Conservation (phyloP, 768 basidiomycete species). For the Boletus speciosus region DNA sequence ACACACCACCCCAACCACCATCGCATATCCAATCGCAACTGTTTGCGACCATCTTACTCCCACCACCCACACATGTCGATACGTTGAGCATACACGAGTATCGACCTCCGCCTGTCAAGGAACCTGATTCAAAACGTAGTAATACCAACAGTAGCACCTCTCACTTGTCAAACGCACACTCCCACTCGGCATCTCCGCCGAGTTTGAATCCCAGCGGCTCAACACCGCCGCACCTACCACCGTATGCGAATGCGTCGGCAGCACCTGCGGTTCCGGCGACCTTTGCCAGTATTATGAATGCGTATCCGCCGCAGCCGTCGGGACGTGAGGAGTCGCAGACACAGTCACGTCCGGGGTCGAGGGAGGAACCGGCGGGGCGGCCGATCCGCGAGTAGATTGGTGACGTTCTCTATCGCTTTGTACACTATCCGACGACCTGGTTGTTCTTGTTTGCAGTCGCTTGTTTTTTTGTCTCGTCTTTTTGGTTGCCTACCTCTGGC, state of each 20-base stretch:
- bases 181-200: conserved; percentile 26
- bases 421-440: conserved; percentile 1
- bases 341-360: conserved; percentile 27
- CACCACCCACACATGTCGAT: conserved; percentile 25
- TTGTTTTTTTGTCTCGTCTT: neutral
- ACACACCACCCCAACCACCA: conserved; percentile 16
- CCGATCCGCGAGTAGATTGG: conserved; percentile 13
- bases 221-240: conserved; percentile 22
- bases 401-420: neutral
- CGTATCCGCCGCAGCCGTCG: conserved; percentile 45
- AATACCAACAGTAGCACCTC: conserved; percentile 1
- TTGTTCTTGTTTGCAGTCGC: too few relatives aligned
- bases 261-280: conserved; percentile 44
- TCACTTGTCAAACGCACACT: conserved; percentile 10
- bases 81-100: conserved; percentile 33
- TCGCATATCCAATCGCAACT: conserved; percentile 22
- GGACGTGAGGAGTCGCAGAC: conserved; percentile 22
- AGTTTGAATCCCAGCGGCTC: conserved; percentile 15
- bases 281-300: conserved; percentile 69
- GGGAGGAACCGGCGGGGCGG: conserved; percentile 22
- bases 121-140: conserved; percentile 19
- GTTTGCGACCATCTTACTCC: conserved; percentile 31
- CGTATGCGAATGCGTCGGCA: conserved; percentile 16
- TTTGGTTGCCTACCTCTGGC: neutral
- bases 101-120: conserved; percentile 25